phyloP scores from a whole-genome alignment of 306 rosid genomes.

The Lathyrus oleraceus region DNA sequence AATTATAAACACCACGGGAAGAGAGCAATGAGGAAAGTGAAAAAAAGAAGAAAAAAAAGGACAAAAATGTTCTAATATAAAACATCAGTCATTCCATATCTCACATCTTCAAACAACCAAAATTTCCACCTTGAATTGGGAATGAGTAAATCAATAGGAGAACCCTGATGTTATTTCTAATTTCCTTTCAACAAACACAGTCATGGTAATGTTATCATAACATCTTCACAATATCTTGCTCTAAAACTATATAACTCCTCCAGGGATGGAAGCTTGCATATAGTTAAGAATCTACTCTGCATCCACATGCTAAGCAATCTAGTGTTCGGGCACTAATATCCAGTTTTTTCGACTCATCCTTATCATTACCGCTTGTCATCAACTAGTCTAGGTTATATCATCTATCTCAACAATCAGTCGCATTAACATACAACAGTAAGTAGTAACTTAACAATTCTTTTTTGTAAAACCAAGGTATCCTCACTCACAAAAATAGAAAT shows the following conservation, averaged over 20 bases:
- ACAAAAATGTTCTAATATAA: background rate
- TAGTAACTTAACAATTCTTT: background rate
- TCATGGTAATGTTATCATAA: too few species aligned
- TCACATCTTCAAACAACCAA: constrained; percentile 13
- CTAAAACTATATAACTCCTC: background rate
- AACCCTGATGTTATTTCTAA: background rate
- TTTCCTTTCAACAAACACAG: too few species aligned
- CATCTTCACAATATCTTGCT: too few species aligned
- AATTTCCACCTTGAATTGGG: constrained; percentile 10
- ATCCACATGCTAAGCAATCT: background rate
- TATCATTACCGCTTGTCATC: background rate
- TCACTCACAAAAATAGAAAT: too few species aligned
- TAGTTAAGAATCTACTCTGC: background rate
- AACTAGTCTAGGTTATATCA: background rate
- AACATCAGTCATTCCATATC: background rate
- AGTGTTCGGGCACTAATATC: background rate
- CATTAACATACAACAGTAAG: constrained; percentile 3
- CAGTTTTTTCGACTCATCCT: background rate
- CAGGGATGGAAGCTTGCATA: background rate
- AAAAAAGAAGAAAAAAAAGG: background rate
- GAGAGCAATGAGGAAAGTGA: background rate
- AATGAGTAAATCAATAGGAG: background rate
- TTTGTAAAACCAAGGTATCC: too few species aligned
- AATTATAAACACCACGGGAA: background rate
- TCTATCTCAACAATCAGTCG: background rate